Evolutionary conservation across 83 land plant species (phyloP).

Genomic region (Diphasiastrum complanatum): DNA sequence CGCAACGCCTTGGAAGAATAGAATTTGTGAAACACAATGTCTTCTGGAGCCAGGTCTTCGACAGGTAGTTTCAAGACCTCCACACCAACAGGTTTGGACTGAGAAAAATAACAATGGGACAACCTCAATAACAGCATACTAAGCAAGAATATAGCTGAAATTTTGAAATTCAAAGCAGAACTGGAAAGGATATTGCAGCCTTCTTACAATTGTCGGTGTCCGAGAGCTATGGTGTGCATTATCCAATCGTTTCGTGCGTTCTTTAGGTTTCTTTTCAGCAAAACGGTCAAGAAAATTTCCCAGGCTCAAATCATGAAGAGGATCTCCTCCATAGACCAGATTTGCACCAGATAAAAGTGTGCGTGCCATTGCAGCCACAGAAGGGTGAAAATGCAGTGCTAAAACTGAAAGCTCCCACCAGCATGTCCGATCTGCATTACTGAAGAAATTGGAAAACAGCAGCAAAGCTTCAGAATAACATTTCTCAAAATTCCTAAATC

Average conservation of each 20-base stretch:
- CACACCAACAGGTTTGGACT: conserved; percentile 51
- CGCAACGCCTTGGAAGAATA: conserved; percentile 51
- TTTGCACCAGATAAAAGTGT: conserved; percentile 74
- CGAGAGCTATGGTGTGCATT: conserved; percentile 72
- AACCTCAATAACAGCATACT: neutral
- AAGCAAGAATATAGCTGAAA: neutral
- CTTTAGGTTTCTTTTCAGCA: conserved; percentile 89
- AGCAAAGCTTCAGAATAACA: no score
- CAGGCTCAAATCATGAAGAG: conserved; percentile 73
- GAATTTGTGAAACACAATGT: conserved; percentile 86
- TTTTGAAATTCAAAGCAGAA: neutral
- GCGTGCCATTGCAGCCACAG: conserved; percentile 81
- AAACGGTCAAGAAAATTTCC: conserved; percentile 84
- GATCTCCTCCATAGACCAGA: conserved; percentile 84
- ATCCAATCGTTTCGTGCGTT: conserved; percentile 30
- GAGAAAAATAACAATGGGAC: neutral
- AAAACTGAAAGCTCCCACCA: conserved; percentile 91
- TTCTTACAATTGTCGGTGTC: conserved; percentile 63
- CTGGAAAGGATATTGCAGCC: conserved; percentile 41
- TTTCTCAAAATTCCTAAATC: no score
- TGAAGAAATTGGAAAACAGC: no score
- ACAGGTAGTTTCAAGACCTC: conserved; percentile 73
- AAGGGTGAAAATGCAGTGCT: conserved; percentile 86
- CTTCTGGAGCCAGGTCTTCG: conserved; percentile 89
- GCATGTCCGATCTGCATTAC: conserved; percentile 81